These are phyloP conservation scores for Ceriops zippeliana DNA, from an alignment of 345 rosid species.

Conservation along the genomic window DNA sequence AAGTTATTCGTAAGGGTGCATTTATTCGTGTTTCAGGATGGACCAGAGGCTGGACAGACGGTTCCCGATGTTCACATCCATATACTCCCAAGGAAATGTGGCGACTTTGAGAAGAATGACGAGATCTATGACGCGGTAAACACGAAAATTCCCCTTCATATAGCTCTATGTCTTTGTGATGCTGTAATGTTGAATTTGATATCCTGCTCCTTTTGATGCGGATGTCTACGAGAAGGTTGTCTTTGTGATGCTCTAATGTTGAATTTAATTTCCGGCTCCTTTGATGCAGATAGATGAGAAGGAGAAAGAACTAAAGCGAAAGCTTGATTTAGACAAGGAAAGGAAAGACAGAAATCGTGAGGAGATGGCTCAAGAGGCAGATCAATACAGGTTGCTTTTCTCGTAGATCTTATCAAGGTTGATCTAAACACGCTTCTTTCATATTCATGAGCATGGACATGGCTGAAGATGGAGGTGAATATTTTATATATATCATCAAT, in stretches of 20 bases:
- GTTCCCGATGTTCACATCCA: conserved; percentile 95
- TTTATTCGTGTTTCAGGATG: conserved; percentile 49
- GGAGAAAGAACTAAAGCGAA: conserved; percentile 65
- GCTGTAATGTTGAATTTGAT: not conserved
- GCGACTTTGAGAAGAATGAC: conserved; percentile 89
- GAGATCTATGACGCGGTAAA: conserved; percentile 86
- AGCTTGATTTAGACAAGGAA: conserved; percentile 74
- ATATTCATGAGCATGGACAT: too few species aligned
- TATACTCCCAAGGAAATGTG: conserved; percentile 70
- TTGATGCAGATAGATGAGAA: conserved; percentile 55
- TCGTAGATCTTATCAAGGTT: not conserved
- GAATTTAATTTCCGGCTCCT: not conserved
- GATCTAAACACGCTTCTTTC: too few species aligned
- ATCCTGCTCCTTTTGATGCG: conserved; percentile 6
- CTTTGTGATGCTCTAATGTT: not conserved
- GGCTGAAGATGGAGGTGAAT: too few species aligned
- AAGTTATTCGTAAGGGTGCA: not conserved
- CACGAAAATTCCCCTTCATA: conserved; percentile 2
- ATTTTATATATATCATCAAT: too few species aligned
- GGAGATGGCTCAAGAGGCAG: conserved; percentile 82
- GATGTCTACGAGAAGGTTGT: conserved; percentile 53
- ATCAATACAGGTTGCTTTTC: conserved; percentile 39
- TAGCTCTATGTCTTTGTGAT: not conserved
- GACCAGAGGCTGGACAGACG: conserved; percentile 90
- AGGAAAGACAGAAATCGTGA: conserved; percentile 66